Base-by-base conservation (phyloP, 2,329 filamentous ascomycete species). In the Lomentospora prolificans region DNA sequence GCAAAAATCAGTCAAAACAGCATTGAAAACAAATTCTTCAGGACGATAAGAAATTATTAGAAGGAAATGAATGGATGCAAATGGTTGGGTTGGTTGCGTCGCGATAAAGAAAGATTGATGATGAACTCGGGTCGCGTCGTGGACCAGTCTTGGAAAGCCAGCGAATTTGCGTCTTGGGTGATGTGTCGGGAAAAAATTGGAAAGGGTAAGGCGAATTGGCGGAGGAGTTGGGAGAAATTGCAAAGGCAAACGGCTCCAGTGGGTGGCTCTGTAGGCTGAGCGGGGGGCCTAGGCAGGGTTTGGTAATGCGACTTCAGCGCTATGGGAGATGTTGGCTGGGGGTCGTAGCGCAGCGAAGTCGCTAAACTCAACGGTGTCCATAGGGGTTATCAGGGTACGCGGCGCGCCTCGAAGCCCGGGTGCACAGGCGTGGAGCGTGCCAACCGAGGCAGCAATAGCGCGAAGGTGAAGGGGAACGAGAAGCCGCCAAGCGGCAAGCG, bases 101-200 rank as follows among this genome's bases (percentile, higher is more conserved):
- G 56, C 56, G 56, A 57, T 57, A 51, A 30, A 28, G 2, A 48
- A 41, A 41, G 24, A 46, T 7, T 24, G 25, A 41, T n/a, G 19
- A 51, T 39, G 31, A 25, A 44, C 27, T 10, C 10, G 19, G 31
- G 56, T 53, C 56, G 56, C 56, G 56, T 54, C 56, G 39, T 41
- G 31, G 53, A 33, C 51, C 44, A 51, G 54, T 22, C 22, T 39
- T 44, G 44, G 51, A 46, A n/a, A 22, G 24, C 53, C 25, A 30
- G 44, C 44, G 48, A 30, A 25, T 31, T 31, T 22, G 27, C 39
- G 25, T 28, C 27, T 55, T 27, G 53, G 53, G 39, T 55, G 53
- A 31, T 55, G 52, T 54, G 53, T 50, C 41, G 53, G 27, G 36
- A 48, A 41, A 48, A 55, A 55, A 55, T 31, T 10, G 12, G 39